Evolutionary conservation across 768 basidiomycete species (phyloP).

Genomic region (Nevesoporus exiguus): DNA sequence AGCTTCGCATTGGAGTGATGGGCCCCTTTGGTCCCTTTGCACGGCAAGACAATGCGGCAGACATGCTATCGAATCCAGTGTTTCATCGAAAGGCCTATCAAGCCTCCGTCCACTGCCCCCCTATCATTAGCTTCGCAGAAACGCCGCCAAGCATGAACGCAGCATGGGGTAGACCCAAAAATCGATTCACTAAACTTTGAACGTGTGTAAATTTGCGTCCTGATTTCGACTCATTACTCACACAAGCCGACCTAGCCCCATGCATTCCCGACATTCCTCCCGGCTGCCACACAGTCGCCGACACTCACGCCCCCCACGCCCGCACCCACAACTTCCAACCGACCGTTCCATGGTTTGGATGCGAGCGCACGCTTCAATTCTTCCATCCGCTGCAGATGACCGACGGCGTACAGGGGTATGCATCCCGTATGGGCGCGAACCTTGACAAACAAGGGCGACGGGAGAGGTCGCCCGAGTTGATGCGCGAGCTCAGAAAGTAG

Average conservation of each 20-base stretch:
- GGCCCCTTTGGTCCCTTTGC: constrained; percentile 6
- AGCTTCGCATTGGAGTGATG: constrained; percentile 17
- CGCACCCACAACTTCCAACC: constrained; percentile 71
- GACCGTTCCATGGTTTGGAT: constrained; percentile 42
- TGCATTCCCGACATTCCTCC: constrained; percentile 48
- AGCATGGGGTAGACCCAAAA: background rate
- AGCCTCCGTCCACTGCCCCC: constrained; percentile 2
- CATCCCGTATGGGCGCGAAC: constrained; percentile 58
- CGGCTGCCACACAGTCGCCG: constrained; percentile 79
- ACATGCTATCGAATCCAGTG: constrained; percentile 21
- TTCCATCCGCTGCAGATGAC: constrained; percentile 67
- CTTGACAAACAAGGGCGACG: constrained; percentile 52
- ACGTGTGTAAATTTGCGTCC: constrained; percentile 11
- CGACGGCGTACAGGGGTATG: constrained; percentile 75
- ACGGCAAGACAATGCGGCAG: constrained; percentile 24
- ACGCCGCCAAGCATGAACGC: constrained; percentile 7
- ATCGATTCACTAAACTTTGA: constrained; percentile 11
- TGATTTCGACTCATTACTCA: constrained; percentile 12
- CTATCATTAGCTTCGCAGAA: constrained; percentile 12
- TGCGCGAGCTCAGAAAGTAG: constrained; percentile 35
- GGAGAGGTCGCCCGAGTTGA: constrained; percentile 47
- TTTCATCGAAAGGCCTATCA: constrained; percentile 10
- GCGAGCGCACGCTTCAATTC: constrained; percentile 48
- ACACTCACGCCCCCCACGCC: constrained; percentile 86
- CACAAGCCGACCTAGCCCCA: constrained; percentile 34